phyloP scores from a whole-genome alignment of 2,329 filamentous ascomycete genomes.

The Stemphylium beticola region DNA sequence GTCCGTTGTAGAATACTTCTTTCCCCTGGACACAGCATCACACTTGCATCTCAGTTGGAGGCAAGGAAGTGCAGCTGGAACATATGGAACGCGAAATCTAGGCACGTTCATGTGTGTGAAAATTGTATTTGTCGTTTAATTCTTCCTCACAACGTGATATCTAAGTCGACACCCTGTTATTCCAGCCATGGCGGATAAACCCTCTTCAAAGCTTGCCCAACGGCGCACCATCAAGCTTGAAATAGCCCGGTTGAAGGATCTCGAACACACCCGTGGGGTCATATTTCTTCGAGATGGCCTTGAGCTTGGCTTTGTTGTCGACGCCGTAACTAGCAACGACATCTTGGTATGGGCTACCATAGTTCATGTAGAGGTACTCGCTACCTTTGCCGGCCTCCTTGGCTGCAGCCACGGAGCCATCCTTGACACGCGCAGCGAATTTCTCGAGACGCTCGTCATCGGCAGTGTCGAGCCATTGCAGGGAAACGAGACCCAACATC shows the following conservation, averaged over 20 bases:
- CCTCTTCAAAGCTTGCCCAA: not conserved
- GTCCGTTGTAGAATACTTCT: too few species aligned
- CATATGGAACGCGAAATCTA: too few species aligned
- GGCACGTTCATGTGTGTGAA: too few species aligned
- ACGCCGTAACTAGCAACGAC: constrained; percentile 52
- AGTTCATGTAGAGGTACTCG: constrained; percentile 55
- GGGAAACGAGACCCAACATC: constrained; percentile 20
- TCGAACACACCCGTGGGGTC: constrained; percentile 30
- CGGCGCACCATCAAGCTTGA: constrained; percentile 30
- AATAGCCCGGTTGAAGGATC: constrained; percentile 27
- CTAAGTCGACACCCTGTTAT: too few species aligned
- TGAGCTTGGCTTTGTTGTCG: constrained; percentile 40
- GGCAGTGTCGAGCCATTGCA: constrained; percentile 27
- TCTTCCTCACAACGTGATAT: too few species aligned
- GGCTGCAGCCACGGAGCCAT: constrained; percentile 12
- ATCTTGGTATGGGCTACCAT: constrained; percentile 53
- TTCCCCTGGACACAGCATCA: too few species aligned
- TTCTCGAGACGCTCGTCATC: constrained; percentile 34
- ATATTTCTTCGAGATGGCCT: constrained; percentile 24
- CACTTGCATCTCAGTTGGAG: too few species aligned
- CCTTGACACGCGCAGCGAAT: constrained; percentile 23
- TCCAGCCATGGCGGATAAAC: not conserved
- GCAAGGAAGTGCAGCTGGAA: too few species aligned
- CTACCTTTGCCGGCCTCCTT: constrained; percentile 9
- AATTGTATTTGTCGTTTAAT: too few species aligned